These are phyloP conservation scores for Vitis labrusca DNA, from an alignment of 164 flowering plant genomes.

Conservation along the genomic window DNA sequence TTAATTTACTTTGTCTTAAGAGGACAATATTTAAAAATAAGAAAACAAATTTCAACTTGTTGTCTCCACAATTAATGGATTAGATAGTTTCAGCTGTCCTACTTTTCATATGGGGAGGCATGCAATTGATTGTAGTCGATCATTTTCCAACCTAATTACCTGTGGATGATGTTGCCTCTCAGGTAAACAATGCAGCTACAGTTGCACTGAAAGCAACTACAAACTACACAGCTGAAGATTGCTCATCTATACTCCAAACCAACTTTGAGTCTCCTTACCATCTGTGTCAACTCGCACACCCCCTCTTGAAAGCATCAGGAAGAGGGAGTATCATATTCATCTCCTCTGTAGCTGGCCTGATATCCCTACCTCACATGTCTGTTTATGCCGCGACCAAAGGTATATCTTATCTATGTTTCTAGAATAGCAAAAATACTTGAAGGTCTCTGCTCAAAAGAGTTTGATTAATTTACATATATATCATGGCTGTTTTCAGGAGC, in stretches of 20 bases:
- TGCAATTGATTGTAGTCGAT: too few relatives aligned
- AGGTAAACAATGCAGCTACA: conserved; percentile 28
- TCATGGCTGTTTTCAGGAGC: conserved; percentile 33
- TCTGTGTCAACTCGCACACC: conserved; percentile 6
- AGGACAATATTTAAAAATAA: too few relatives aligned
- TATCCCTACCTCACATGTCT: not conserved
- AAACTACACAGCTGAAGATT: conserved; percentile 9
- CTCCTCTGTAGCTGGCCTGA: conserved; percentile 10
- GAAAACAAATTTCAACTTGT: too few relatives aligned
- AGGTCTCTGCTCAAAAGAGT: too few relatives aligned
- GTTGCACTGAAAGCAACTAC: not conserved
- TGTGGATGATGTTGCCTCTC: too few relatives aligned
- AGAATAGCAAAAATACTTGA: too few relatives aligned
- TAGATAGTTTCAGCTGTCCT: too few relatives aligned
- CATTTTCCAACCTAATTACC: too few relatives aligned
- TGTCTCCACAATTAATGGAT: too few relatives aligned
- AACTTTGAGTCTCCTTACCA: conserved; percentile 15
- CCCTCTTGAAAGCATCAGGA: conserved; percentile 10
- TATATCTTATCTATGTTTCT: not conserved
- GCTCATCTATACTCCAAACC: conserved; percentile 3
- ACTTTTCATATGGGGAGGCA: too few relatives aligned
- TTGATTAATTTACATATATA: too few relatives aligned
- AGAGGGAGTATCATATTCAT: conserved; percentile 11
- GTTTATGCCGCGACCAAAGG: conserved; percentile 6
- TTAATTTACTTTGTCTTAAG: too few relatives aligned